Evolutionary conservation across 1,139 yeast species (phyloP).

Genomic region (Candida glucosophila): DNA sequence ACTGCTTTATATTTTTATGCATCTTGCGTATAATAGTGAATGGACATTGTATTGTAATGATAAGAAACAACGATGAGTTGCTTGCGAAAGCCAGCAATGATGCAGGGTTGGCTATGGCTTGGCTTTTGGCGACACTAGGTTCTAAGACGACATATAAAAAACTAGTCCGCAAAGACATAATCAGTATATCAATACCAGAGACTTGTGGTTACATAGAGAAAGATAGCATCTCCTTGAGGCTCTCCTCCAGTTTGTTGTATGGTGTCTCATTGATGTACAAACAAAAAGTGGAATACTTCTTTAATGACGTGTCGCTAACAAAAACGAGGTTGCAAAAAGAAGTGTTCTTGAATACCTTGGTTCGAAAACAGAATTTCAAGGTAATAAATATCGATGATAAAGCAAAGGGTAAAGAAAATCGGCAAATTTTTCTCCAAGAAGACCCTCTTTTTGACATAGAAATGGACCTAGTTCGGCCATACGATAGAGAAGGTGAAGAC

Average conservation of each 20-base stretch:
- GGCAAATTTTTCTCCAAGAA: slow-evolving; percentile 18
- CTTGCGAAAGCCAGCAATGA: too few relatives aligned
- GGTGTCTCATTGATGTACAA: slow-evolving; percentile 51
- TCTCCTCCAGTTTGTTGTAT: slow-evolving; percentile 42
- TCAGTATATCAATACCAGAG: slow-evolving; percentile 37
- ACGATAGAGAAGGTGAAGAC: slow-evolving; percentile 6
- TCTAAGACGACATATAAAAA: slow-evolving; percentile 19
- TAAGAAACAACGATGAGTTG: too few relatives aligned
- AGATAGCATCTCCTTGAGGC: slow-evolving; percentile 28
- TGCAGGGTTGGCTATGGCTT: slow-evolving; percentile 14
- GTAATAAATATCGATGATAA: slow-evolving; percentile 1
- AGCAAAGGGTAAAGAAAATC: slow-evolving; percentile 2
- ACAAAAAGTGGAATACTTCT: slow-evolving; percentile 40
- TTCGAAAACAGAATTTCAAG: slow-evolving; percentile 3
- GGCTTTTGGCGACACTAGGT: slow-evolving; percentile 37
- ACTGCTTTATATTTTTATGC: too few relatives aligned
- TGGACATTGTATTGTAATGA: too few relatives aligned
- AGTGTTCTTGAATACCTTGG: slow-evolving; percentile 5
- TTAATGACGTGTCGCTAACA: slow-evolving; percentile 21
- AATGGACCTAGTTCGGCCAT: slow-evolving; percentile 16
- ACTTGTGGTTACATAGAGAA: slow-evolving; percentile 29
- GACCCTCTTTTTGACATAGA: slow-evolving; percentile 35
- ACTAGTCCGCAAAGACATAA: slow-evolving; percentile 26
- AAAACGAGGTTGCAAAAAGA: slow-evolving; percentile 19
- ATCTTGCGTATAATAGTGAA: too few relatives aligned